Base-by-base conservation (phyloP, 352 stramenopile genomes). In the Phytopythium chamaehyphon region DNA sequence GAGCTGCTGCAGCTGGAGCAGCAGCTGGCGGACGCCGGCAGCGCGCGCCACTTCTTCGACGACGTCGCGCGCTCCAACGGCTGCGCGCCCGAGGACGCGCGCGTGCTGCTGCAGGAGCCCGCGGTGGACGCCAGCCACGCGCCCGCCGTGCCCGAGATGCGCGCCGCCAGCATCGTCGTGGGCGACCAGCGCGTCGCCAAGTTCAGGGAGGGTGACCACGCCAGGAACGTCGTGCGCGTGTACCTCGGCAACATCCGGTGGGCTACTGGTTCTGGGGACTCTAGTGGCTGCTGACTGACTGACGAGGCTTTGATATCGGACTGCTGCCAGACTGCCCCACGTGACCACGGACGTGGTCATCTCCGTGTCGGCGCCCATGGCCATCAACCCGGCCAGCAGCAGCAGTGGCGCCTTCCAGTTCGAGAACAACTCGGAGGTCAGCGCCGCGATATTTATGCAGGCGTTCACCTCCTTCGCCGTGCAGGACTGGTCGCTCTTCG, bases 181-280 rank as follows among this genome's bases (percentile, higher is more conserved):
- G 84, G 84, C 24, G 83, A 91, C 64, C 84, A 95, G 63, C 67
- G 64, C 48, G 79, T 93, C 35, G 71, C 84, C 56, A 95, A 95
- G 64, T 93, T 93, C 62, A 90, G 90, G 54, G 84, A 95, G 51
- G 64, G 76, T 19, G 76, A 87, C 23, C 48, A 61, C 26, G 80
- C 84, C 46, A 95, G 91, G 71, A 95, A 95, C 61, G 76, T 88
- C 31, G 82, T 95, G 55, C 79, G 83, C 51, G 71, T 95, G 4
- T 93, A 90, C 51, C 52, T 95, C 21, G 78, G 66, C 38, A 88
- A 87, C 54, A 57, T 93, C 37, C 62, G 84, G 49, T 83, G 57
- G 19, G 63, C n/a, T n/a, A n/a, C n/a, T n/a, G n/a, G n/a, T n/a
- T n/a, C n/a, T n/a, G n/a, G n/a, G n/a, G n/a, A n/a, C n/a, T n/a